Conservation (phyloP, 768 basidiomycete species). For the Phaffia australis region DNA sequence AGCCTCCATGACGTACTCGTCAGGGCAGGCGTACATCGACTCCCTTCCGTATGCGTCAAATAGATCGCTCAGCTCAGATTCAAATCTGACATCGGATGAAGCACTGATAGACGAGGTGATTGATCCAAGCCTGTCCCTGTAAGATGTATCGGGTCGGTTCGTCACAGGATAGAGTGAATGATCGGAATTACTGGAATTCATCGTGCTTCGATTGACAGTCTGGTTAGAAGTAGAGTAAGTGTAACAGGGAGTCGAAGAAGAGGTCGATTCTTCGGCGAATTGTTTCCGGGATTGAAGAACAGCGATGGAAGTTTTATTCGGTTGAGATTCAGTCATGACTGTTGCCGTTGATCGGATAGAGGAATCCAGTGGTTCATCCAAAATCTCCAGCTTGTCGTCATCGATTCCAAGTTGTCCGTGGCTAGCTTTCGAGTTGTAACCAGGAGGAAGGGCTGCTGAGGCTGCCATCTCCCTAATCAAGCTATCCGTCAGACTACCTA, state of each 20-base stretch:
- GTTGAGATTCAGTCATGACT: no score
- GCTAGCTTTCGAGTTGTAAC: no score
- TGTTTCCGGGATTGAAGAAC: no score
- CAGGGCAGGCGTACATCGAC: constrained; percentile 1
- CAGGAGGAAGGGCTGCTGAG: no score
- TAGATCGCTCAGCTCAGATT: constrained; percentile 8
- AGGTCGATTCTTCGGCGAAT: background rate
- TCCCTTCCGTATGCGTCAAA: constrained; percentile 13
- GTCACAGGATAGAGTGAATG: background rate
- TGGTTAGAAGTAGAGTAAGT: background rate
- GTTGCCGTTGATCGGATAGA: no score
- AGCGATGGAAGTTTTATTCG: no score
- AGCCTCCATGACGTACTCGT: background rate
- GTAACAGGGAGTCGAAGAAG: background rate
- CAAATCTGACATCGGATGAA: background rate
- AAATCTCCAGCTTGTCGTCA: no score
- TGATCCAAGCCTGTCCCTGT: background rate
- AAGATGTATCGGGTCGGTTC: background rate
- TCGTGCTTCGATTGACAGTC: background rate
- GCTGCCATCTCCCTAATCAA: no score
- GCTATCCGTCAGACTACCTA: no score
- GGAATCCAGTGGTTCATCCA: no score
- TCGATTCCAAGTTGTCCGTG: no score
- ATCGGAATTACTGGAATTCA: background rate
- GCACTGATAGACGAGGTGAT: background rate